Percentiles rank a stretch among this genome's conserved stretches.
phyloP scores from a whole-genome alignment of 1,284 basidiomycete species.

The Thelephora terrestris region DNA sequence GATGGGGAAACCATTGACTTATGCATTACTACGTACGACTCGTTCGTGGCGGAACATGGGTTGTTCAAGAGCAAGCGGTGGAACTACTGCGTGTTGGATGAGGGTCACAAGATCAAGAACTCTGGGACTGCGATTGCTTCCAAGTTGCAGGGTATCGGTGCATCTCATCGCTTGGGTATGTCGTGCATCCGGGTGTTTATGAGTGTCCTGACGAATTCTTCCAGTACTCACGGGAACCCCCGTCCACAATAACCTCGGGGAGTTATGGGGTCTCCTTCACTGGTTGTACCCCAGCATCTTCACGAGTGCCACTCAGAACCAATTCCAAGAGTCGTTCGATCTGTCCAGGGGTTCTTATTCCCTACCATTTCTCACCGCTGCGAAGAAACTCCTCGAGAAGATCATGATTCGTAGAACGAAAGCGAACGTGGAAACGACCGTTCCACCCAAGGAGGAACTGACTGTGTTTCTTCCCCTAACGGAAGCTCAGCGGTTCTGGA shows the following conservation, averaged over 20 bases:
- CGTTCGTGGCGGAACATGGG: conserved; percentile 33
- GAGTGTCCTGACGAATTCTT: not conserved
- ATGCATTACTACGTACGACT: conserved; percentile 50
- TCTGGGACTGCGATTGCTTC: conserved; percentile 32
- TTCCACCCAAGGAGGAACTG: conserved; percentile 47
- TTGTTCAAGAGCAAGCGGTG: conserved; percentile 51
- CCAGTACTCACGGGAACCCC: conserved; percentile 54
- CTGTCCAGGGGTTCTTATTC: conserved; percentile 39
- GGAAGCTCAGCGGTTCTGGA: conserved; percentile 55
- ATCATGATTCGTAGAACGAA: conserved; percentile 58
- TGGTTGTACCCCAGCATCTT: conserved; percentile 48
- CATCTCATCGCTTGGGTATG: conserved; percentile 39
- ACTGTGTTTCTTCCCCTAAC: conserved; percentile 47
- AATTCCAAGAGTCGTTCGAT: conserved; percentile 45
- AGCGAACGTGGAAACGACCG: conserved; percentile 33
- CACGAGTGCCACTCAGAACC: conserved; percentile 32
- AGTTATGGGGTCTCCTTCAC: conserved; percentile 46
- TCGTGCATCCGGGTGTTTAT: conserved; percentile 1
- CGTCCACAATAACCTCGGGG: conserved; percentile 52
- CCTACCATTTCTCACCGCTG: conserved; percentile 35
- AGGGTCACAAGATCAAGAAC: conserved; percentile 56
- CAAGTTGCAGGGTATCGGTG: conserved; percentile 37
- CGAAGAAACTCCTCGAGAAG: conserved; percentile 35
- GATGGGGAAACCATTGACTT: conserved; percentile 31
- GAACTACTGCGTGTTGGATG: conserved; percentile 49